Evolutionary conservation across 805 yeast species (phyloP), one percentile per base, ranked within the genome.

Genomic region (Jamesozyma piceae): DNA sequence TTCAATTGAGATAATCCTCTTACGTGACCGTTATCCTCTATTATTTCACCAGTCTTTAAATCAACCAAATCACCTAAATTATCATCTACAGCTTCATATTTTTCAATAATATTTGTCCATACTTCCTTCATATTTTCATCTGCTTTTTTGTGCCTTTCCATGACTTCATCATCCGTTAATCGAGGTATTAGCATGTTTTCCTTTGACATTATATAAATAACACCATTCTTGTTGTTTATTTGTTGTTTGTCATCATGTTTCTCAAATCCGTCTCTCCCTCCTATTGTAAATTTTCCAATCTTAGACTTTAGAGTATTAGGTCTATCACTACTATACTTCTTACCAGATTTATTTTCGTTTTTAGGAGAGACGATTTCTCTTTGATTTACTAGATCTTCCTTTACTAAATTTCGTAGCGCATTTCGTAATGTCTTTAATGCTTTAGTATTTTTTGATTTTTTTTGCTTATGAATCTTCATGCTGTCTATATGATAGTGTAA

Each of bases 11-110:
- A 3, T 47, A 80, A 51, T 2, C 79, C 72, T 43, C 73, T 61
- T 19, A 84, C 51, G 58, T 84, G 94, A 2, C 95, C 95, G 41
- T 75, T 71, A 51, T 84, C 88, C 27, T 66, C 73, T 1, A 78
- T 58, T 1, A 84, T 72, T 43, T 72, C 67, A 0, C 90, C 89
- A 0, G 87, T 77, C 9, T 57, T 54, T 19, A 84, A 52, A 55
- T 84, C 88, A n/a, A 80, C 62, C 20, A 78, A 68, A 55, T 80
- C 88, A 31, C 83, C 80, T 13, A 20, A 21, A 41, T 77, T 78
- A 15, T 66, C 66, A 4, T 66, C 64, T 28, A 72, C 72, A 39
- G 69, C 69, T 38, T 75, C 69, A 53, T 79, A 78, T 52, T 73
- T 75, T 2, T 67, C 57, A 6, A 80, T 68, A 24, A 80, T 75